Evolutionary conservation across 176 grass and related monocot genomes (phyloP), one percentile per base, ranked within the genome.

Genomic region (Oryza meridionalis): DNA sequence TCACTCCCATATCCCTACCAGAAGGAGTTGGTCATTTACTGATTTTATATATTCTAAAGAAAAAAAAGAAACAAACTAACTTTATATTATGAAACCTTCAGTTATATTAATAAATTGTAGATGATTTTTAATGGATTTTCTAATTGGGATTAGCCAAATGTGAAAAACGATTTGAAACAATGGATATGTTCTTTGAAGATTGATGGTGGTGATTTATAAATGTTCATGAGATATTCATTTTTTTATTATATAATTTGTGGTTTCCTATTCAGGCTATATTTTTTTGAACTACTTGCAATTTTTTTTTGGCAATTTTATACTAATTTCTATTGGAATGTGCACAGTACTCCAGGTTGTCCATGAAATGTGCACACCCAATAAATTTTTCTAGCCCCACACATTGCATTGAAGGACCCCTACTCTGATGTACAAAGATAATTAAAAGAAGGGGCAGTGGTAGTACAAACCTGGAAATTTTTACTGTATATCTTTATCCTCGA

Each of bases 401-500:
- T n/a, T 15, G 53, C 66, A 5, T 72, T 69, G 66, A 27, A 11
- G 44, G 11, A 46, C 5, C 4, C 9, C 4, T 61, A 77, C 7
- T 1, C 16, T 5, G 37, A 12, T 2, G 17, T 61, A 75, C 32
- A 32, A 31, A 31, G 19, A 50, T 58, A 38, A 72, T 50, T 67
- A 70, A 46, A 70, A 11, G 14, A 82, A 68, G 37, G 4, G 46
- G 13, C 40, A 79, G 2, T 58, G 17, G 53, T 3, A 58, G 73
- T 59, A 59, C 81, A 75, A 80, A 94, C 88, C 95, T 97, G 90
- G 47, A 93, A 90, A 67, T 70, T 94, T 88, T 97, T 94, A 78
- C 90, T 94, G 74, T 89, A 91, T 24, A 94, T 85, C 84, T 97
- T 97, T 86, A 97, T 85, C 67, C 62, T 94, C 13, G 88, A 92